Percentiles rank a stretch among this genome's conserved stretches.
phyloP scores from a whole-genome alignment of 202 grass and related monocot genomes.

The Musa balbisiana region DNA sequence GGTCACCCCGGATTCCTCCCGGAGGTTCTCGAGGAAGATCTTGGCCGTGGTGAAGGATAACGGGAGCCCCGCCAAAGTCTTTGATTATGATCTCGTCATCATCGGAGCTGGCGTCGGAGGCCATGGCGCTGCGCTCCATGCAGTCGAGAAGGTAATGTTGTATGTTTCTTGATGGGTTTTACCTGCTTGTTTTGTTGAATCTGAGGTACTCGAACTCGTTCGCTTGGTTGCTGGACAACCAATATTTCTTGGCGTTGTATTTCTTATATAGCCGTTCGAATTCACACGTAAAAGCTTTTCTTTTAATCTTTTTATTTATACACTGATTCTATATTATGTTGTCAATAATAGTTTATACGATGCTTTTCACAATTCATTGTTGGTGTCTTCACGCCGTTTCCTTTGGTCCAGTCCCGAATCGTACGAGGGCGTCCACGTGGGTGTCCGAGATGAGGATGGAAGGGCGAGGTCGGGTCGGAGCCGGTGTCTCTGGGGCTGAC shows the following conservation, averaged over 20 bases:
- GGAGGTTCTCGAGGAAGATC: background rate
- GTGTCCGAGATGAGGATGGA: too few species aligned
- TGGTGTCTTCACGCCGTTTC: too few species aligned
- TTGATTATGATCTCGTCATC: slow-evolving; percentile 89
- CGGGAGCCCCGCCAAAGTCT: slow-evolving; percentile 27
- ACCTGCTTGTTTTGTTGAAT: background rate
- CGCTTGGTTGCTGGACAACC: background rate
- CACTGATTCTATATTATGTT: too few species aligned
- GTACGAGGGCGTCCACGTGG: too few species aligned
- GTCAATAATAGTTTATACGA: too few species aligned
- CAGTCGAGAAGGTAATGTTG: slow-evolving; percentile 61
- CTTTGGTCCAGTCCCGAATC: too few species aligned
- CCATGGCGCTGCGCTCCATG: slow-evolving; percentile 75
- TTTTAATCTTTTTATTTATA: background rate
- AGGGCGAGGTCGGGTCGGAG: too few species aligned
- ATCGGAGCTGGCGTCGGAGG: slow-evolving; percentile 80
- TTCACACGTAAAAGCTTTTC: background rate
- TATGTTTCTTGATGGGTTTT: background rate
- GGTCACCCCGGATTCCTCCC: slow-evolving; percentile 9
- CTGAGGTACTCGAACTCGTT: background rate
- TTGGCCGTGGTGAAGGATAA: slow-evolving; percentile 19
- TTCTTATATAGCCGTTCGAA: background rate
- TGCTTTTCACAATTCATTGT: too few species aligned
- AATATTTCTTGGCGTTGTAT: background rate
- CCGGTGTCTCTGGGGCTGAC: too few species aligned